A percentile compares a stretch with the other conserved stretches of the same genome.
Evolutionary conservation across 805 yeast species (phyloP).

Genomic region (Lachancea waltii): DNA sequence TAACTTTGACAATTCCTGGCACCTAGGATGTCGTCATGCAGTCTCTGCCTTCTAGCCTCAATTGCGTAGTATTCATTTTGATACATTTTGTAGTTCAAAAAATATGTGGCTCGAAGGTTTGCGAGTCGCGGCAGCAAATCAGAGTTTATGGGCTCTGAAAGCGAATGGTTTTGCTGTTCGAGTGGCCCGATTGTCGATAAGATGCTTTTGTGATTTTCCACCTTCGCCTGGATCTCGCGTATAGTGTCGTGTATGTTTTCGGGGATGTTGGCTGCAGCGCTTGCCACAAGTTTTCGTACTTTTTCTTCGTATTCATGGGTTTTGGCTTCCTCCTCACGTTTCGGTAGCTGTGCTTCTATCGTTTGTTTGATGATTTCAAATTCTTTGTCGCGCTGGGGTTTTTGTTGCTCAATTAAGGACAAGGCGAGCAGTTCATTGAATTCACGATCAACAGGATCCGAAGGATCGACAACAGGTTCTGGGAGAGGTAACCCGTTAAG

Average conservation of each 20-base stretch:
- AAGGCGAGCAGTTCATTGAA: conserved; percentile 19
- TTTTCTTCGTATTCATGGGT: background rate
- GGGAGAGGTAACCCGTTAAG: conserved; percentile 18
- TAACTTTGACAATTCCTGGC: background rate
- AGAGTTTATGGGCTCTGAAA: background rate
- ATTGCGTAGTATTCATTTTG: conserved; percentile 17
- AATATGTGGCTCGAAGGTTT: conserved; percentile 19
- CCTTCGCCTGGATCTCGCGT: background rate
- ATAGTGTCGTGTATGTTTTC: background rate
- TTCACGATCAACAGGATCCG: conserved; percentile 15
- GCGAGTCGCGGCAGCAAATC: conserved; percentile 3
- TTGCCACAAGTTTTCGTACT: background rate
- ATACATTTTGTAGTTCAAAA: conserved; percentile 18
- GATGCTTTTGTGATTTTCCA: background rate
- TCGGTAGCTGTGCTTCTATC: background rate
- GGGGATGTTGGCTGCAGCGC: background rate
- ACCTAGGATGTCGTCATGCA: conserved; percentile 1
- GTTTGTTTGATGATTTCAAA: background rate
- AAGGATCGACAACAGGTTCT: conserved; percentile 15
- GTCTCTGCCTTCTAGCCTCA: conserved; percentile 4
- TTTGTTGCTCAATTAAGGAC: background rate
- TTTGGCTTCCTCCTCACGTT: background rate
- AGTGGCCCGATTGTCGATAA: background rate
- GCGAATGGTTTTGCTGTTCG: background rate
- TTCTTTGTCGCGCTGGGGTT: background rate